Conservation (phyloP, 257 asterid species). For the Solanum pimpinellifolium region DNA sequence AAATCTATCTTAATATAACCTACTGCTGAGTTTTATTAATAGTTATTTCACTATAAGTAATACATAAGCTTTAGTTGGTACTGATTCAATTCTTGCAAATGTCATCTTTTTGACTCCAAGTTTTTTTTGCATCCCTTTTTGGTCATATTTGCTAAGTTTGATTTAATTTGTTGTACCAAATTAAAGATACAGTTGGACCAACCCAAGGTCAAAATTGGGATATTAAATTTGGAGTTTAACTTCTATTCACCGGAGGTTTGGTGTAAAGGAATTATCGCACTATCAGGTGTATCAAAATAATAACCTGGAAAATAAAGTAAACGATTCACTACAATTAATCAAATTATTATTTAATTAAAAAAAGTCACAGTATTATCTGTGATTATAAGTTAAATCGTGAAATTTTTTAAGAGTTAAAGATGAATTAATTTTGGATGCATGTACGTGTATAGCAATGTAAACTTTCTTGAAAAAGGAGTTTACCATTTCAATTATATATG, state of each 20-base stretch:
- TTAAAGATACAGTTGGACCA: slow-evolving; percentile 7
- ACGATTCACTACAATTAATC: not conserved
- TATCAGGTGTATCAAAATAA: not conserved
- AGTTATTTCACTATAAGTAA: not conserved
- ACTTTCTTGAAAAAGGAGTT: not conserved
- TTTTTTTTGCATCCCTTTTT: not conserved
- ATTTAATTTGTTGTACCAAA: slow-evolving; percentile 1
- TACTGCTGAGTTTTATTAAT: not conserved
- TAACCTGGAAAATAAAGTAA: not conserved
- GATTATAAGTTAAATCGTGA: not conserved
- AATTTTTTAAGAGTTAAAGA: not conserved
- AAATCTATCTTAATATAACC: slow-evolving; percentile 1
- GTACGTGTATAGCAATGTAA: not conserved
- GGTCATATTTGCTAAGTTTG: slow-evolving; percentile 10
- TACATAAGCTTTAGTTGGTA: not conserved
- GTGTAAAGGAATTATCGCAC: not conserved
- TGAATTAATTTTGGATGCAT: not conserved
- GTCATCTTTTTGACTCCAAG: slow-evolving; percentile 1
- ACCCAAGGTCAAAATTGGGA: not conserved
- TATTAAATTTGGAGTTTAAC: not conserved
- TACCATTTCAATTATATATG: not conserved
- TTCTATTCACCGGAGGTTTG: not conserved
- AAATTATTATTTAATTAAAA: not conserved
- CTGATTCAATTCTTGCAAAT: slow-evolving; percentile 1
- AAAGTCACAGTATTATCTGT: not conserved